Percentiles rank a stretch among this genome's conserved stretches.
Evolutionary conservation across 139 green algal genomes (phyloP).

Genomic region (Gonium pectorale): DNA sequence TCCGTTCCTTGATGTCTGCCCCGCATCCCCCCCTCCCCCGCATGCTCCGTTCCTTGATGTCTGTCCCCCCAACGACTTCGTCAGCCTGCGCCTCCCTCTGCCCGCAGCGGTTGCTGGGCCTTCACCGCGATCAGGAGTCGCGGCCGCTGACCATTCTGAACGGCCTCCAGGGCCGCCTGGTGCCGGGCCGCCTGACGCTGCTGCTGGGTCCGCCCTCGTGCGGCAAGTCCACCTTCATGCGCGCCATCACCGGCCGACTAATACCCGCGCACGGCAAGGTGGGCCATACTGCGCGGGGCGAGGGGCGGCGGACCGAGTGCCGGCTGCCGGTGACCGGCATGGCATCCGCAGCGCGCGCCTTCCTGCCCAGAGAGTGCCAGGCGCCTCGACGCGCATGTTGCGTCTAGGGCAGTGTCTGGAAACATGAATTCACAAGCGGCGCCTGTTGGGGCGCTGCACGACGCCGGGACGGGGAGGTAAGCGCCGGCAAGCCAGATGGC

Average conservation of each 20-base stretch:
- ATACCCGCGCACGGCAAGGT: constrained; percentile 27
- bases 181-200: constrained; percentile 70
- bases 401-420: too few relatives aligned
- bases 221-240: constrained; percentile 68
- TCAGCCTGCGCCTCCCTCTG: background rate
- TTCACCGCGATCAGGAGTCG: constrained; percentile 14
- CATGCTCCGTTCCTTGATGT: background rate
- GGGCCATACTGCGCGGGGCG: too few relatives aligned
- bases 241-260: constrained; percentile 32
- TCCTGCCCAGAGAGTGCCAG: too few relatives aligned
- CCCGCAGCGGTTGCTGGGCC: constrained; percentile 11
- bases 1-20: background rate
- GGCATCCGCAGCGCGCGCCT: too few relatives aligned
- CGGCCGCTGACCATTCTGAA: constrained; percentile 26
- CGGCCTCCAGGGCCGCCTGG: constrained; percentile 6
- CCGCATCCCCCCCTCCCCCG: background rate
- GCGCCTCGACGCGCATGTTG: too few relatives aligned
- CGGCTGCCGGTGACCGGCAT: too few relatives aligned
- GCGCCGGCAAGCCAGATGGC: too few relatives aligned
- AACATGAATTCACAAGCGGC: too few relatives aligned
- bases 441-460: too few relatives aligned
- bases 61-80: background rate
- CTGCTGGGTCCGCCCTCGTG: constrained; percentile 78
- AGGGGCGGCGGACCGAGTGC: too few relatives aligned
- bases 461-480: too few relatives aligned